Base-by-base conservation (phyloP, 1,284 basidiomycete species). In the Ceratobasidium theobromae region DNA sequence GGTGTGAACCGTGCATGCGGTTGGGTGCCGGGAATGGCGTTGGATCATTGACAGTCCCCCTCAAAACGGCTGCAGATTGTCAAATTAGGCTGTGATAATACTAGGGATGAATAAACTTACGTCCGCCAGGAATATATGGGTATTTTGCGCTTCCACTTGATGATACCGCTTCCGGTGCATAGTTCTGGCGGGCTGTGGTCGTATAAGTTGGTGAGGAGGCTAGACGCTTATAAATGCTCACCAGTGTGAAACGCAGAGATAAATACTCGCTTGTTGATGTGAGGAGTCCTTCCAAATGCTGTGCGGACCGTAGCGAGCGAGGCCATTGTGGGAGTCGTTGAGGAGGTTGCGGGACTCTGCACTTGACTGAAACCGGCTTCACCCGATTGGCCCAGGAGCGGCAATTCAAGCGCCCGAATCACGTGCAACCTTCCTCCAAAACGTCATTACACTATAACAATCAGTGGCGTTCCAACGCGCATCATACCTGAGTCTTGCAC, bases 31-130 rank as follows among this genome's bases (percentile, higher is more conserved):
- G 95, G 82, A 94, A 97, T 21, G 86, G 79, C 3, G 91, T 93
- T 1, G 96, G 92, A 76, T 99, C 96, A 80, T 99, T 99, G 72
- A 95, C 95, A 38, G 93, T 93, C 67, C 96, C 96, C 77, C 88
- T 87, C 80, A 92, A 86, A 77, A 98, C 87, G 58, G 52, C 60
- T 69, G 45, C 41, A 30, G 28, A 28, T 53, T 4, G n/a, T 46
- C 30, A 52, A 45, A 57, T 33, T 12, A 5, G n/a, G n/a, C 25
- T 52, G 25, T 12, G 23, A 35, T n/a, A 68, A 43, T 18, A 51
- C 35, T 18, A 16, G 23, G 38, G 57, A 16, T 25, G 40, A 48
- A 62, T 23, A 5, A 35, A 86, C 87, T 73, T 73, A 88, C 86
- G 87, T 73, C 87, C 87, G 67, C 87, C 87, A 41, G 87, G 86